These are phyloP conservation scores for Xylariomycetidae sp. DNA, from an alignment of 2,329 filamentous ascomycete genomes.

Conservation along the genomic window DNA sequence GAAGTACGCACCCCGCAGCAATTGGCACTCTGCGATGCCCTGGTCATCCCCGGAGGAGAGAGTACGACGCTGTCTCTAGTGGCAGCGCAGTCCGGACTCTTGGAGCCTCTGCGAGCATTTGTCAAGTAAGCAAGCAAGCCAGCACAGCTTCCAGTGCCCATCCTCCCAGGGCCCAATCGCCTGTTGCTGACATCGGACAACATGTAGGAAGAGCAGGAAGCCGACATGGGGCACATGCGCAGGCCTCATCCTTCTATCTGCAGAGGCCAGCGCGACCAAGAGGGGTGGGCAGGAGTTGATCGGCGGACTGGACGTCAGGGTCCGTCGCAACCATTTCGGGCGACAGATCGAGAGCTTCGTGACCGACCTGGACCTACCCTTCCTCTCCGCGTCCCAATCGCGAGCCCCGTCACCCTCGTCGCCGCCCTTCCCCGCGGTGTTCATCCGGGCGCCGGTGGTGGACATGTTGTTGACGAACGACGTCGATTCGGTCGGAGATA, in stretches of 20 bases:
- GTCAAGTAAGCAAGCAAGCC: constrained; percentile 65
- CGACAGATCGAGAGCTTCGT: constrained; percentile 90
- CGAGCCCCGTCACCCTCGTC: no score
- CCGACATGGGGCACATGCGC: constrained; percentile 96
- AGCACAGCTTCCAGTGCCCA: neutral
- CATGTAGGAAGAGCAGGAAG: constrained; percentile 59
- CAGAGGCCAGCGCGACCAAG: constrained; percentile 83
- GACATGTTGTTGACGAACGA: constrained; percentile 62
- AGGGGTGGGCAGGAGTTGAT: constrained; percentile 89
- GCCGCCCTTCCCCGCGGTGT: constrained; percentile 71
- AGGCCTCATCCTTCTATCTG: constrained; percentile 83
- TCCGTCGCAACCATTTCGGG: constrained; percentile 93
- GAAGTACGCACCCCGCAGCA: constrained; percentile 74
- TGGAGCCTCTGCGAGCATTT: constrained; percentile 82
- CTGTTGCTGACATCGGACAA: neutral
- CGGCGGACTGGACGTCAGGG: constrained; percentile 82
- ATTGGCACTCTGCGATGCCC: constrained; percentile 67
- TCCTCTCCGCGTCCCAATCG: constrained; percentile 42
- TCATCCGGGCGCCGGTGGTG: constrained; percentile 91
- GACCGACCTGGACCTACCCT: constrained; percentile 65
- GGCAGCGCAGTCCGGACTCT: constrained; percentile 69
- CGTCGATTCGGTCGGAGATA: constrained; percentile 32
- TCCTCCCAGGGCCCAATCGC: neutral
- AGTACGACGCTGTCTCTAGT: constrained; percentile 91
- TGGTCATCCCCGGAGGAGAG: constrained; percentile 90